These are phyloP conservation scores for Colletotrichum navitas DNA, from an alignment of 2,329 filamentous ascomycete species.

Conservation along the genomic window DNA sequence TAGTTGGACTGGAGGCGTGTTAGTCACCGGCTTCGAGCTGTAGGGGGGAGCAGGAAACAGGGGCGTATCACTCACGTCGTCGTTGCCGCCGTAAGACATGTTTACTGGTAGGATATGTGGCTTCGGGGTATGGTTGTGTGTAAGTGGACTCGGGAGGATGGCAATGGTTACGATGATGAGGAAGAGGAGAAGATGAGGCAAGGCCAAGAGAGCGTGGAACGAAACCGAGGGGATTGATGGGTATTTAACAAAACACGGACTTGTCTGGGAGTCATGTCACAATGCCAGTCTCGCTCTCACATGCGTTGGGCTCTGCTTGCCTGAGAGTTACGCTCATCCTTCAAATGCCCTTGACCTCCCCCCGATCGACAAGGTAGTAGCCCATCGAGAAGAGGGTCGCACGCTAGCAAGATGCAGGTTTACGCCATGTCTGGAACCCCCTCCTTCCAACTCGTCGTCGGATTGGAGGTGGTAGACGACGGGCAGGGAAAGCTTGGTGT, in stretches of 20 bases:
- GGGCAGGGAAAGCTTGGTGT: constrained; percentile 3
- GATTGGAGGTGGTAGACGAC: not conserved
- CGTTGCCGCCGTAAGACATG: constrained; percentile 63
- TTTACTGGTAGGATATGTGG: constrained; percentile 39
- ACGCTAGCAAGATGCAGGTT: constrained; percentile 37
- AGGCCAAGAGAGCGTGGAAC: not conserved
- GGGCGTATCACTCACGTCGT: constrained; percentile 48
- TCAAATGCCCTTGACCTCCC: constrained; percentile 14
- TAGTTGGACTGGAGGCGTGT: constrained; percentile 44
- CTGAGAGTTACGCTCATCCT: not conserved
- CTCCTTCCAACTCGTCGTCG: not conserved
- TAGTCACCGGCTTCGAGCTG: constrained; percentile 1
- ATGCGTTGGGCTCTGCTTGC: constrained; percentile 27
- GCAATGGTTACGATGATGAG: not conserved
- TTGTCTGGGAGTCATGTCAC: not conserved
- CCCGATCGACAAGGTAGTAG: constrained; percentile 38
- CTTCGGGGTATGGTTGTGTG: not conserved
- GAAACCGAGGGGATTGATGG: not conserved
- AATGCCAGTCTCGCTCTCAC: constrained; percentile 35
- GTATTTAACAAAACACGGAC: constrained; percentile 27
- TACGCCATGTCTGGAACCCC: constrained; percentile 36
- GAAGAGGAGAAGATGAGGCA: constrained; percentile 20
- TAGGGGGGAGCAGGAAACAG: not conserved
- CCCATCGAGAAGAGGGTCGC: constrained; percentile 32
- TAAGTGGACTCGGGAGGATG: constrained; percentile 3